phyloP scores from a whole-genome alignment of 2,329 filamentous ascomycete species.

The Pseudogymnoascus sp. region DNA sequence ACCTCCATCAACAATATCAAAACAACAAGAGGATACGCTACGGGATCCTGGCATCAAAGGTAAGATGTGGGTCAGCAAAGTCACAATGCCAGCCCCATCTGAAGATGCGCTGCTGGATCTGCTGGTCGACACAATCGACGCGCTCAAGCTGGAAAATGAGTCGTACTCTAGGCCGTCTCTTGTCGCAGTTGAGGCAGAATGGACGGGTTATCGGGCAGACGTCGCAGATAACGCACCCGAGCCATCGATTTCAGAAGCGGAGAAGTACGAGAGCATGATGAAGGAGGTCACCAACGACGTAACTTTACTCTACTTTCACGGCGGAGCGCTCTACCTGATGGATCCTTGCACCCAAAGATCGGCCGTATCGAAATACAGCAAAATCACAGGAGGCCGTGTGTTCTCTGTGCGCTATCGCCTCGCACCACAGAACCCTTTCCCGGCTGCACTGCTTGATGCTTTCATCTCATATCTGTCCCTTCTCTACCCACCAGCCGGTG shows the following conservation, averaged over 20 bases:
- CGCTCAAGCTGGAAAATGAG: slow-evolving; percentile 34
- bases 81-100: slow-evolving; percentile 55
- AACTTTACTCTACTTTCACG: slow-evolving; percentile 69
- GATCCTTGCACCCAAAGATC: slow-evolving; percentile 62
- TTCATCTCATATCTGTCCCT: slow-evolving; percentile 66
- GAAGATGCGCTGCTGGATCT: slow-evolving; percentile 49
- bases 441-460: slow-evolving; percentile 65
- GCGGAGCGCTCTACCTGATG: slow-evolving; percentile 66
- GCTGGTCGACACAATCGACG: slow-evolving; percentile 51
- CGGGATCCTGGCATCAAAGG: slow-evolving; percentile 66
- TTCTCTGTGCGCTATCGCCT: slow-evolving; percentile 72
- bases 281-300: slow-evolving; percentile 54
- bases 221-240: slow-evolving; percentile 44
- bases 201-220: slow-evolving; percentile 61
- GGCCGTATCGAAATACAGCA: slow-evolving; percentile 54
- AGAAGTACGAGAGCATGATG: slow-evolving; percentile 62
- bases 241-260: slow-evolving; percentile 51
- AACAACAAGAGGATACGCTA: slow-evolving; percentile 55
- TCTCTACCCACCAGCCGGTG: slow-evolving; percentile 61
- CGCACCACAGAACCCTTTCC: slow-evolving; percentile 68
- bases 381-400: slow-evolving; percentile 58
- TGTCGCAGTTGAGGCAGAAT: slow-evolving; percentile 60
- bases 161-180: slow-evolving; percentile 43
- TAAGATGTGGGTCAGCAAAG: slow-evolving; percentile 72
- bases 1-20: slow-evolving; percentile 39